Percentiles rank a stretch among this genome's conserved stretches.
These are phyloP conservation scores for Trametes maxima DNA, from an alignment of 768 basidiomycete genomes.

Conservation along the genomic window DNA sequence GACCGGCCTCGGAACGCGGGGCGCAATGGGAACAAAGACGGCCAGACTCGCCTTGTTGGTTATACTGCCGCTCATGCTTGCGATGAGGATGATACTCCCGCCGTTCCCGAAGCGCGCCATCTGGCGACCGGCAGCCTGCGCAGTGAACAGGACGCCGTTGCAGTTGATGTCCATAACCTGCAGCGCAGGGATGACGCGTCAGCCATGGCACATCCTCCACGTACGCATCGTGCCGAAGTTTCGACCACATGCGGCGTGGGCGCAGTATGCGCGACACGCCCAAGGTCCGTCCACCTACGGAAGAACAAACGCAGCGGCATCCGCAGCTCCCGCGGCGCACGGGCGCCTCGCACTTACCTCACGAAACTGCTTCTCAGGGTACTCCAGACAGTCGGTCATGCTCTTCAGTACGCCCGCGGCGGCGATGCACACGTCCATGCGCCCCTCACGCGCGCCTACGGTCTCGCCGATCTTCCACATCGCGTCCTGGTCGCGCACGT, in stretches of 20 bases:
- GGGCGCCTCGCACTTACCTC: conserved; percentile 43
- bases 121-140: conserved; percentile 41
- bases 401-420: conserved; percentile 69
- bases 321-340: neutral
- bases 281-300: neutral
- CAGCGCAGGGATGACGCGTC: neutral
- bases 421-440: conserved; percentile 77
- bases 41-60: conserved; percentile 59
- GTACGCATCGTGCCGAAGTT: no score
- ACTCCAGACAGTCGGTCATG: conserved; percentile 64
- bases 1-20: no score
- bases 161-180: conserved; percentile 70
- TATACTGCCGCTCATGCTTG: conserved; percentile 49
- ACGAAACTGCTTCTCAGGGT: conserved; percentile 64
- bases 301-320: neutral
- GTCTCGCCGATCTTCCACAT: conserved; percentile 56
- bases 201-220: neutral
- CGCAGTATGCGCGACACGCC: neutral
- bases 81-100: conserved; percentile 46
- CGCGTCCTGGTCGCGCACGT: conserved; percentile 54
- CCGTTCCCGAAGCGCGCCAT: conserved; percentile 38
- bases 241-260: neutral
- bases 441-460: conserved; percentile 66
- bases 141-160: conserved; percentile 41
- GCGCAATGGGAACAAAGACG: neutral